phyloP scores from a whole-genome alignment of 257 asterid species.

The Thymus mandschuricus region DNA sequence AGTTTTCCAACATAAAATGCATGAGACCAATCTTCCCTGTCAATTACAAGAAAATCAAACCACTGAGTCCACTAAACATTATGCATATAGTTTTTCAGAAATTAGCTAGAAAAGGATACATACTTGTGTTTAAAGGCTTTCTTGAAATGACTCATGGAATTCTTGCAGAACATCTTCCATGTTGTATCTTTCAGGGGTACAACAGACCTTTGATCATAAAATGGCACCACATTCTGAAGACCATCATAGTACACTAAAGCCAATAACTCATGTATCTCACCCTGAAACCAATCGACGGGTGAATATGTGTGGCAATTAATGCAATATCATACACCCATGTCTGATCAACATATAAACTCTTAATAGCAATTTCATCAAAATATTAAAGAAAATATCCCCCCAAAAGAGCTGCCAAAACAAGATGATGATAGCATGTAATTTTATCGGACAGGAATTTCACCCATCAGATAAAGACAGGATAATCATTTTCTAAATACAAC shows the following conservation, averaged over 20 bases:
- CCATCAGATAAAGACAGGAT: constrained; percentile 6
- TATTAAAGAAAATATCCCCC: constrained; percentile 22
- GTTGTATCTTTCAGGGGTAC: constrained; percentile 68
- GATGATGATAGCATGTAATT: constrained; percentile 18
- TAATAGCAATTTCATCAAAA: constrained; percentile 15
- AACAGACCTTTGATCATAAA: constrained; percentile 86
- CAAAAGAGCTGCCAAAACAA: constrained; percentile 22
- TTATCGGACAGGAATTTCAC: constrained; percentile 16
- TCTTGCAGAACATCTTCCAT: constrained; percentile 89
- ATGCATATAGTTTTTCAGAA: constrained; percentile 32
- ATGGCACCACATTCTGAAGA: constrained; percentile 94
- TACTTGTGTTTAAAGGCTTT: constrained; percentile 87
- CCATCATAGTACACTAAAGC: constrained; percentile 97
- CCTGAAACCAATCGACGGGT: constrained; percentile 55
- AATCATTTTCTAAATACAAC: constrained; percentile 20
- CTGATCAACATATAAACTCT: constrained; percentile 19
- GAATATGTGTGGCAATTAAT: constrained; percentile 15
- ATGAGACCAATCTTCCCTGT: constrained; percentile 98
- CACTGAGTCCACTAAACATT: constrained; percentile 28
- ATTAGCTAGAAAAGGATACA: constrained; percentile 35
- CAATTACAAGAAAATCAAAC: constrained; percentile 29
- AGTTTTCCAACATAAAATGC: constrained; percentile 95
- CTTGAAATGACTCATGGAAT: constrained; percentile 86
- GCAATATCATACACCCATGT: constrained; percentile 30
- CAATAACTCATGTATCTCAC: constrained; percentile 94